phyloP scores from a whole-genome alignment of 768 basidiomycete species.

The Russula olivacea region DNA sequence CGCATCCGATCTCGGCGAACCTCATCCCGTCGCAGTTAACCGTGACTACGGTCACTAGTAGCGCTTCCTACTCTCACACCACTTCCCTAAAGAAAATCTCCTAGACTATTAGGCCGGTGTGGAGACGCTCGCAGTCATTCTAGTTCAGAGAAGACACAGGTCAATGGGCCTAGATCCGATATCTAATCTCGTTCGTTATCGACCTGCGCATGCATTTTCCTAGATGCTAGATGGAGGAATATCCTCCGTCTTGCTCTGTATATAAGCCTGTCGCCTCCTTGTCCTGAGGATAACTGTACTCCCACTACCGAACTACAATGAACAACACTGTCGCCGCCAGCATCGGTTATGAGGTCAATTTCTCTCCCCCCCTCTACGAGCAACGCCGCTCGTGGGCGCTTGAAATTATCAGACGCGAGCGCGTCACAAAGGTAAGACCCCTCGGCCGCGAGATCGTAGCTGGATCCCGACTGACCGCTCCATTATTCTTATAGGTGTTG shows the following conservation, averaged over 20 bases:
- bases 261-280: slow-evolving; percentile 8
- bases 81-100: background rate
- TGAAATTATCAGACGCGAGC: slow-evolving; percentile 52
- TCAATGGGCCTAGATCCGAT: slow-evolving; percentile 9
- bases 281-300: background rate
- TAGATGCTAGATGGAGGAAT: background rate
- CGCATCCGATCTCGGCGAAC: background rate
- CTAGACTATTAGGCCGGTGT: background rate
- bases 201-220: background rate
- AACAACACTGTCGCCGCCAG: background rate
- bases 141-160: background rate
- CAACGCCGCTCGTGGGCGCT: slow-evolving; percentile 71
- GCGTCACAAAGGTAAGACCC: slow-evolving; percentile 42
- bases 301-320: background rate
- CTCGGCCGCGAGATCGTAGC: background rate
- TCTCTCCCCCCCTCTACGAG: slow-evolving; percentile 60
- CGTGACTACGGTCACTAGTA: background rate
- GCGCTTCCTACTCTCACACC: background rate
- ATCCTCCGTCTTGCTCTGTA: background rate
- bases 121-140: background rate
- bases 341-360: slow-evolving; percentile 39
- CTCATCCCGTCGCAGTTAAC: background rate
- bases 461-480: background rate
- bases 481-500: slow-evolving; percentile 45
- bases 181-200: slow-evolving; percentile 1